Conservation (phyloP, 495 filamentous ascomycete species). For the Sphaerosporella brunnea region DNA sequence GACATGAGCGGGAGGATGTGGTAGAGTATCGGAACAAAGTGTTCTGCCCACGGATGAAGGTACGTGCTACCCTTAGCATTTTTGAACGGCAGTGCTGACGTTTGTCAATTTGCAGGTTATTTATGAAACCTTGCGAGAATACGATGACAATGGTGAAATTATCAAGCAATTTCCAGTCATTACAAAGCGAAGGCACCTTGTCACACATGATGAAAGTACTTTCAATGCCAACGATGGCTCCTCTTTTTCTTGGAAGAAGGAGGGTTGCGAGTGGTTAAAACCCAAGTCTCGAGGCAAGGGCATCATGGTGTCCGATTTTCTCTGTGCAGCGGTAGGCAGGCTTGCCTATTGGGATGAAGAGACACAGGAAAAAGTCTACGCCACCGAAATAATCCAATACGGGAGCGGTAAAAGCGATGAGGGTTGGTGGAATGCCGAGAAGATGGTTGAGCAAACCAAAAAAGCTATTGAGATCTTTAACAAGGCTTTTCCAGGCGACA, state of each 20-base stretch:
- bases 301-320: slow-evolving; percentile 10
- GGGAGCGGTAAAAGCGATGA: background rate
- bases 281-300: slow-evolving; percentile 6
- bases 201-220: slow-evolving; percentile 8
- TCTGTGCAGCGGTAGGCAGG: slow-evolving; percentile 1
- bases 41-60: no score
- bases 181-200: background rate
- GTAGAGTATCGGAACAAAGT: no score
- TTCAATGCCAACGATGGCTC: background rate
- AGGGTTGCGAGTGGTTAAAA: slow-evolving; percentile 1
- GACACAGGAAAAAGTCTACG: background rate
- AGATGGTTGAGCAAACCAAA: no score
- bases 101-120: no score
- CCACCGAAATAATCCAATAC: background rate
- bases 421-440: no score
- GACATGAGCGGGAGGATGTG: slow-evolving; percentile 1
- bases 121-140: background rate
- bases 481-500: no score
- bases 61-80: background rate
- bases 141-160: background rate
- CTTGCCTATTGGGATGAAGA: background rate
- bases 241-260: slow-evolving; percentile 1
- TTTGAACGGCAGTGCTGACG: no score
- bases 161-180: background rate
- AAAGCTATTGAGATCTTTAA: slow-evolving; percentile 7